Base-by-base conservation (phyloP, 257 asterid genomes). In the Echites panduratus region DNA sequence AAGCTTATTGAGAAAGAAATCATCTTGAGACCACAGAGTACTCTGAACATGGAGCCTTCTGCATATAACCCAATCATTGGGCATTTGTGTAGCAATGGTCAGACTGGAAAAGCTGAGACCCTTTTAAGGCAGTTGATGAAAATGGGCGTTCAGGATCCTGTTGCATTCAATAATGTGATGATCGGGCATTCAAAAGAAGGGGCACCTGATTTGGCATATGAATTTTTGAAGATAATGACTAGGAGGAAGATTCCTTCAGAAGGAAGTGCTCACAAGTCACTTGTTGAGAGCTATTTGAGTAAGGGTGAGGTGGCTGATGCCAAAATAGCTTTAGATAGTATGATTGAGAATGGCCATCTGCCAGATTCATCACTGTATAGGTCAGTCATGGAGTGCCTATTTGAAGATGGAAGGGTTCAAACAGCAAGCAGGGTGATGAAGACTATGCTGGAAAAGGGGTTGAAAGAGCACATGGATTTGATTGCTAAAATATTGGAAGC, bases 371-470 rank as follows among this genome's bases (percentile, higher is more conserved):
- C 91, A 4, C 75, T 90, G 13, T 89, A 74, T 79, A 81, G 92
- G 71, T 82, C 96, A 5, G 92, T 95, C 77, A 90, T 92, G 92
- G 95, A 85, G 74, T 80, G 91, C 83, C 84, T 95, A 89, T 91
- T 88, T 70, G 88, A 85, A 52, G 99, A 95, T 80, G 99, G 92
- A 38, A 85, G 97, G 65, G 90, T 91, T 65, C 99, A 91, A 81
- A 91, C 99, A 8, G 97, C 98, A 9, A 94, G 98, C 71, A 84
- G 97, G 44, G 98, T 91, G 74, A 94, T 95, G 99, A 87, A 85
- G 79, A 82, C 84, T 73, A 95, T 95, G 99, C 65, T 92, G 83
- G 98, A 92, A 80, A 95, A 89, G 80, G 92, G 97, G 54, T 84
- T 86, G 75, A 85, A 82, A 7, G 96, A 90, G 70, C 90, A 92